Evolutionary conservation across 2,329 filamentous ascomycete species (phyloP), one percentile per base, ranked within the genome.

Genomic region (Xylariaceae sp.): DNA sequence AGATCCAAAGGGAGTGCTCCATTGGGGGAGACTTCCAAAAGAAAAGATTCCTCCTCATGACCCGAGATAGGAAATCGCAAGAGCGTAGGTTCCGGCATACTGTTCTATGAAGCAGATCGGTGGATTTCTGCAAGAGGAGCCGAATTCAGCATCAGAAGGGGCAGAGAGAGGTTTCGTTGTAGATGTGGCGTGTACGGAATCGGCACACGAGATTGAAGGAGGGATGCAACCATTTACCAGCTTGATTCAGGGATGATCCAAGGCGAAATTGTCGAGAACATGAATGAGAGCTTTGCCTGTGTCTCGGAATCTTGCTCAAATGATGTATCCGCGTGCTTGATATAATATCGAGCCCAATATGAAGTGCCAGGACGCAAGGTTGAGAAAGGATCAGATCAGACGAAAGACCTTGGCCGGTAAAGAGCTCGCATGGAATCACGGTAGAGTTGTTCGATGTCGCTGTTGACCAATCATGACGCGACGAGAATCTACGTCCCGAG

Each of bases 41-140:
- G 69, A 22, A 87, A 72, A 49, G 75, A 80, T 13, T 68, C 63
- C 35, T 69, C 66, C 34, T 72, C 65, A 42, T 67, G 64, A 43
- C 76, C 75, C 32, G 73, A 74, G 51, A 81, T 73, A 44, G 73
- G 67, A 49, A 88, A 67, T 47, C 78, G 76, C 40, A 87, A 64
- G 44, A 87, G 68, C 39, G 48, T 40, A 9, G 36, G 13, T 36
- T 51, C 47, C 43, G 43, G 39, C 57, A 60, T 61, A 28, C 37
- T 45, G 33, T 17, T 18, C 13, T 9, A 2, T 24, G 34, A 28
- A 26, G 22, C 6, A 6, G 22, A 26, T 6, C 6, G 6, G 22
- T 6, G 22, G 22, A 6, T 6, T 11, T 26, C 6, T 26, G 22
- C 22, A 11, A 26, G 11, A n/a, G n/a, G n/a, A n/a, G n/a, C n/a